These are phyloP conservation scores for Polychytrium aggregatum DNA, from an alignment of 192 early-diverging fungal species.

Conservation along the genomic window DNA sequence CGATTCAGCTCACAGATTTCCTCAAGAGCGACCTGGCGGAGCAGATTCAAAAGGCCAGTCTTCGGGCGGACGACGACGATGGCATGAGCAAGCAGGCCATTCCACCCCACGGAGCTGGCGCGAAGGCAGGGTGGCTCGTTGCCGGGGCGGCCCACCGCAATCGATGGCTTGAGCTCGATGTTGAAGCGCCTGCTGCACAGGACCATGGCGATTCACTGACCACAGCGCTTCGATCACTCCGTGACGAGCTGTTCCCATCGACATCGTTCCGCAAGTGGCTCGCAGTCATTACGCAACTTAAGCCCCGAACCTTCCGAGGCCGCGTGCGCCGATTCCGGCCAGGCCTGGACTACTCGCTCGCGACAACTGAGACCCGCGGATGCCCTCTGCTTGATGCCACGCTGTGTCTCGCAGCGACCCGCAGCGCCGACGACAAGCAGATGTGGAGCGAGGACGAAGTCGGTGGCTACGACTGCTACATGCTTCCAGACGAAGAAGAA, in stretches of 20 bases:
- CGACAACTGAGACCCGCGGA: slow-evolving; percentile 37
- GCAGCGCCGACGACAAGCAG: slow-evolving; percentile 8
- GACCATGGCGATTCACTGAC: too few species aligned
- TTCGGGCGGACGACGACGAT: slow-evolving; percentile 35
- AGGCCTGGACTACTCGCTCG: slow-evolving; percentile 73
- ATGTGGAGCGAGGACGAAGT: slow-evolving; percentile 49
- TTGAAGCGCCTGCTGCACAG: too few species aligned
- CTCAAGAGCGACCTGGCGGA: slow-evolving; percentile 31
- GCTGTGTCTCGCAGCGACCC: slow-evolving; percentile 39
- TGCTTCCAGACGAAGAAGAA: slow-evolving; percentile 52
- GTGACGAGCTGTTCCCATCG: slow-evolving; percentile 33
- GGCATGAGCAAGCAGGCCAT: slow-evolving; percentile 15
- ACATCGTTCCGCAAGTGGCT: slow-evolving; percentile 54
- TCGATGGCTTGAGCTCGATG: slow-evolving; percentile 46
- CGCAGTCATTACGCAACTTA: slow-evolving; percentile 37
- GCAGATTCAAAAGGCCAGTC: slow-evolving; percentile 20
- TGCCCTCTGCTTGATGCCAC: slow-evolving; percentile 52
- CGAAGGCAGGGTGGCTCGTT: slow-evolving; percentile 39
- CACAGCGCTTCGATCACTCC: too few species aligned
- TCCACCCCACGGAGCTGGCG: slow-evolving; percentile 47
- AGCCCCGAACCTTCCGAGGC: slow-evolving; percentile 28
- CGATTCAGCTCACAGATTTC: slow-evolving; percentile 53
- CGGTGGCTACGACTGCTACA: slow-evolving; percentile 71
- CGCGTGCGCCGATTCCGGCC: slow-evolving; percentile 62
- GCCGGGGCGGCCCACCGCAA: slow-evolving; percentile 53